Conservation (phyloP, 1,284 basidiomycete genomes). For the Phlebopus sp. region DNA sequence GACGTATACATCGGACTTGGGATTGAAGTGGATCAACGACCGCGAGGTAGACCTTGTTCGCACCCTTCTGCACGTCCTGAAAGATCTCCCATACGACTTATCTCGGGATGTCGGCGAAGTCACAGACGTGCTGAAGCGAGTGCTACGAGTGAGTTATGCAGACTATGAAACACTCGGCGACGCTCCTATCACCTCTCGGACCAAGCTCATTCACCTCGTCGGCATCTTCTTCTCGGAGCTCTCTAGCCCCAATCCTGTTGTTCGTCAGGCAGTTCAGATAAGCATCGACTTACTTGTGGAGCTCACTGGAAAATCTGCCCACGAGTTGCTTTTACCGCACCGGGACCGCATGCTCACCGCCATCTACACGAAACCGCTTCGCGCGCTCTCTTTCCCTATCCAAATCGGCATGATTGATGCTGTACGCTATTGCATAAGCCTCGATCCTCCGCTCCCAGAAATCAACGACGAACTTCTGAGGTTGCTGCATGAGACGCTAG, state of each 20-base stretch:
- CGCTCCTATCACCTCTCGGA: conserved; percentile 41
- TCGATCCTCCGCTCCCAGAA: conserved; percentile 84
- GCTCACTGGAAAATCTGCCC: conserved; percentile 68
- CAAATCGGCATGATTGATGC: conserved; percentile 99
- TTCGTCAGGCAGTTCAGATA: conserved; percentile 82
- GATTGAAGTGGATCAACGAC: conserved; percentile 81
- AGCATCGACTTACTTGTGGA: conserved; percentile 83
- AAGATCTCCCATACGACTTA: conserved; percentile 92
- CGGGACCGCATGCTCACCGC: conserved; percentile 85
- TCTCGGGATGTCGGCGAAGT: conserved; percentile 83
- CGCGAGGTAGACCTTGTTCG: conserved; percentile 91
- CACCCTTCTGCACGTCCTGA: conserved; percentile 89
- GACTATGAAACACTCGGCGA: conserved; percentile 45
- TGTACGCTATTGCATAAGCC: conserved; percentile 86
- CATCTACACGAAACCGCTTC: conserved; percentile 96
- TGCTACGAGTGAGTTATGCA: conserved; percentile 73
- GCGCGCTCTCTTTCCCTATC: conserved; percentile 92
- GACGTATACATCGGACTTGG: conserved; percentile 68
- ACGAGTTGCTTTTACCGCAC: conserved; percentile 82
- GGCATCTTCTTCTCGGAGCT: conserved; percentile 91
- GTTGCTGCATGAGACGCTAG: conserved; percentile 91
- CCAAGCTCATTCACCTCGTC: conserved; percentile 63
- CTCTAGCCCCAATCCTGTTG: conserved; percentile 82
- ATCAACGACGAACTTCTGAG: conserved; percentile 92
- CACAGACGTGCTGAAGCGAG: conserved; percentile 72